These are phyloP conservation scores for Quercus robur DNA, from an alignment of 306 rosid genomes.

Conservation along the genomic window DNA sequence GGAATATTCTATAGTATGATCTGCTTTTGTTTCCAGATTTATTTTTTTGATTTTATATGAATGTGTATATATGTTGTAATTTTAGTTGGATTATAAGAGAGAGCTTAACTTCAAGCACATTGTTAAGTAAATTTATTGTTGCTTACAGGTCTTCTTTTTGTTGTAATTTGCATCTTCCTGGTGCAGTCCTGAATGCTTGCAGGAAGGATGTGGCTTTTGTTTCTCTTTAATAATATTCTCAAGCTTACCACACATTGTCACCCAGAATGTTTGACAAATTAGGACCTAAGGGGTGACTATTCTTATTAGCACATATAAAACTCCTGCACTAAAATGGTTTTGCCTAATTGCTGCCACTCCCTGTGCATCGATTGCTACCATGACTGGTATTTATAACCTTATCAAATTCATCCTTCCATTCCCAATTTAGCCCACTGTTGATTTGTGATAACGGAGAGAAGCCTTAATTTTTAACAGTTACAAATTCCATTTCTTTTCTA, in stretches of 20 bases:
- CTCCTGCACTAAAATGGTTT: slow-evolving; percentile 61
- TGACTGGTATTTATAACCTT: slow-evolving; percentile 45
- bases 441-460: not conserved
- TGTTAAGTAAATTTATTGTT: no score
- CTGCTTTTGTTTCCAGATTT: no score
- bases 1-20: no score
- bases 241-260: not conserved
- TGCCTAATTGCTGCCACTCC: slow-evolving; percentile 79
- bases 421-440: not conserved
- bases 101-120: no score
- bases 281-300: slow-evolving; percentile 2
- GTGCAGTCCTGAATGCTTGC: no score
- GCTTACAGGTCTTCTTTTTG: no score
- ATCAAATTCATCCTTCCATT: not conserved
- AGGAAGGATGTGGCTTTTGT: no score
- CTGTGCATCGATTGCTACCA: slow-evolving; percentile 80
- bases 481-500: not conserved
- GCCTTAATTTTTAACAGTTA: slow-evolving; percentile 5
- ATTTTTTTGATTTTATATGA: no score
- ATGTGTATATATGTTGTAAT: no score
- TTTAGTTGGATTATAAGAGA: no score
- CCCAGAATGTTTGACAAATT: not conserved
- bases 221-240: no score
- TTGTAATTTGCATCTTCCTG: no score
- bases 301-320: not conserved